A percentile compares a stretch with the other conserved stretches of the same genome.
These are phyloP conservation scores for Leishmania aethiopica DNA, from an alignment of 208 protist species.

Conservation along the genomic window DNA sequence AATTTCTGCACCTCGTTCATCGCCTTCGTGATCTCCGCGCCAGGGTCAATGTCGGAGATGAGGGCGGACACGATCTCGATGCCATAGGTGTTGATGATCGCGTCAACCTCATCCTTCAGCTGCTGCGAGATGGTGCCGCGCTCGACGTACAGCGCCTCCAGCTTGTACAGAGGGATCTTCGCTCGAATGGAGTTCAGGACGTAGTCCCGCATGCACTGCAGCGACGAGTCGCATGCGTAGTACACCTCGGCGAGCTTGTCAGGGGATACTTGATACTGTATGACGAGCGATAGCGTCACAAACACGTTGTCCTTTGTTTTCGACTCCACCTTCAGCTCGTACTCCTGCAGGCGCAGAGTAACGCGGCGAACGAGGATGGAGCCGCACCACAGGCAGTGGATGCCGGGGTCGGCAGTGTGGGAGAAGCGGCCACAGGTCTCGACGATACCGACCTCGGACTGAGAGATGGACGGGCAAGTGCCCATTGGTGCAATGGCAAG, in stretches of 20 bases:
- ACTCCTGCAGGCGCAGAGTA: constrained; percentile 54
- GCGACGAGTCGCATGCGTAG: constrained; percentile 52
- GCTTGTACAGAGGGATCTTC: constrained; percentile 75
- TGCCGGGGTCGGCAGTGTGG: constrained; percentile 51
- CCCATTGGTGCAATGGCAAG: constrained; percentile 21
- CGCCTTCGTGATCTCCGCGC: constrained; percentile 48
- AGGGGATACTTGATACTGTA: constrained; percentile 62
- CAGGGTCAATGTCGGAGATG: constrained; percentile 81
- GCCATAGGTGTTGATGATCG: constrained; percentile 62
- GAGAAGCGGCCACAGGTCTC: constrained; percentile 71
- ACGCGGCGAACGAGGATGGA: constrained; percentile 32
- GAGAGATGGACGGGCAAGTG: constrained; percentile 47
- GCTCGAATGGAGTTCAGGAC: constrained; percentile 73
- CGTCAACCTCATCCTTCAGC: constrained; percentile 70
- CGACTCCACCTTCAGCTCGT: constrained; percentile 45
- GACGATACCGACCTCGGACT: constrained; percentile 65
- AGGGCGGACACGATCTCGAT: constrained; percentile 73
- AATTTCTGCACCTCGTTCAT: constrained; percentile 82
- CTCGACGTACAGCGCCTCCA: constrained; percentile 80
- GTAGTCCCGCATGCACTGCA: constrained; percentile 56
- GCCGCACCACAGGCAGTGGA: constrained; percentile 60
- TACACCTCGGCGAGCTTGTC: constrained; percentile 41
- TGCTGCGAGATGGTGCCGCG: constrained; percentile 77
- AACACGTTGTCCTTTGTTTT: constrained; percentile 93
- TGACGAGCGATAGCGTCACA: constrained; percentile 51